phyloP scores from a whole-genome alignment of 306 rosid species.

The Lithocarpus polystachyus region DNA sequence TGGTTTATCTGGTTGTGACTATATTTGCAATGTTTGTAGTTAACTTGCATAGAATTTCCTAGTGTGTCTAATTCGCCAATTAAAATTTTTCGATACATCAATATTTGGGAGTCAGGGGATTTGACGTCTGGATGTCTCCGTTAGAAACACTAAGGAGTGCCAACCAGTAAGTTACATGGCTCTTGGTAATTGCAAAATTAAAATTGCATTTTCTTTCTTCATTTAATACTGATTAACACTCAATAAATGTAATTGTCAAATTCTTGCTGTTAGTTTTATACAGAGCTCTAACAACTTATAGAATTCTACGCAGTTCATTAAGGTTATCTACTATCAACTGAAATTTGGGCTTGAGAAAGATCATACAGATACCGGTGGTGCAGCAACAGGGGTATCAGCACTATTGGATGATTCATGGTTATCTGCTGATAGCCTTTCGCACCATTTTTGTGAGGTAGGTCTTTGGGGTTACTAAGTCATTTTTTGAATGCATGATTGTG shows the following conservation, averaged over 20 bases:
- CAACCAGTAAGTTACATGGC: no score
- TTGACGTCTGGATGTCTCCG: no score
- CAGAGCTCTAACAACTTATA: conserved; percentile 15
- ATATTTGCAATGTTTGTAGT: background rate
- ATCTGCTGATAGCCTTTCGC: conserved; percentile 61
- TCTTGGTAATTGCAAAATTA: background rate
- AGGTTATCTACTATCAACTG: conserved; percentile 77
- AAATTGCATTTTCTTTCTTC: background rate
- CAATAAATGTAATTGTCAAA: background rate
- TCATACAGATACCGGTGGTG: conserved; percentile 6
- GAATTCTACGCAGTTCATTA: conserved; percentile 53
- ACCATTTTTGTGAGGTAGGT: conserved; percentile 69
- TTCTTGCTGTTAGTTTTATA: conserved; percentile 8
- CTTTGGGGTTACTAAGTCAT: background rate
- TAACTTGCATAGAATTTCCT: background rate
- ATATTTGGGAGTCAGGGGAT: no score
- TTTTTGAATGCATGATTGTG: background rate
- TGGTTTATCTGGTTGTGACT: background rate
- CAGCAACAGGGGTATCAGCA: conserved; percentile 33
- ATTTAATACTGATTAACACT: background rate
- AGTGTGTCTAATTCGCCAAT: background rate
- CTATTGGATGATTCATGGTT: conserved; percentile 79
- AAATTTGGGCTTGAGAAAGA: conserved; percentile 71
- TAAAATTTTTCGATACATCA: no score
- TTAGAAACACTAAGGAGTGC: no score